Percentiles rank a stretch among this genome's conserved stretches.
Conservation (phyloP, 2,329 filamentous ascomycete species). For the Colletotrichum echinochloae region DNA sequence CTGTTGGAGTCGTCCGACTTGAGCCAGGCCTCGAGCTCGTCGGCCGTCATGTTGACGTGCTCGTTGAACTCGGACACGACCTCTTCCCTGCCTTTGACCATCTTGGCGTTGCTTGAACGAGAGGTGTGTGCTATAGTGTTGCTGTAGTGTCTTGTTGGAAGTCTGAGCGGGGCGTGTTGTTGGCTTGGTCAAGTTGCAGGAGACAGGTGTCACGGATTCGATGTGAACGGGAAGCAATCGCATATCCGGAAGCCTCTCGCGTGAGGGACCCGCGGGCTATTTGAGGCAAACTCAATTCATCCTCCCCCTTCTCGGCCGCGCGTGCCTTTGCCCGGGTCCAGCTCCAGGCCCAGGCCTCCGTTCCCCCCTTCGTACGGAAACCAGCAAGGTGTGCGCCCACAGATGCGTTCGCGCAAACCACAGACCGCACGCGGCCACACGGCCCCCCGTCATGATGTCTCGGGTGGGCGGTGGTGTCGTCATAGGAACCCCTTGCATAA, state of each 20-base stretch:
- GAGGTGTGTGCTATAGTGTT: not conserved
- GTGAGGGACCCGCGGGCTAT: slow-evolving; percentile 26
- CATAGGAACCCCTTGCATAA: slow-evolving; percentile 42
- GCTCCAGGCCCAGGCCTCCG: not conserved
- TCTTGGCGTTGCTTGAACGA: slow-evolving; percentile 9
- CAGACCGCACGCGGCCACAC: slow-evolving; percentile 27
- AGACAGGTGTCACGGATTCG: not conserved
- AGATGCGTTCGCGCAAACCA: slow-evolving; percentile 29
- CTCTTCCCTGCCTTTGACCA: slow-evolving; percentile 46
- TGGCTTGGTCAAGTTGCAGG: not conserved
- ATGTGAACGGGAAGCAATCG: not conserved
- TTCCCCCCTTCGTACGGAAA: slow-evolving; percentile 8
- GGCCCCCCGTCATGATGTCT: slow-evolving; percentile 41
- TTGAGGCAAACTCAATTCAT: slow-evolving; percentile 37
- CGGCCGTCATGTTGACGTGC: slow-evolving; percentile 73
- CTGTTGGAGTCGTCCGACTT: slow-evolving; percentile 67
- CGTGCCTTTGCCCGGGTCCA: not conserved
- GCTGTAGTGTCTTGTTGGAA: not conserved
- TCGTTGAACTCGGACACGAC: slow-evolving; percentile 71
- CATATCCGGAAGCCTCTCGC: not conserved
- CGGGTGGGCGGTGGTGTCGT: slow-evolving; percentile 40
- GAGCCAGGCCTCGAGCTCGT: slow-evolving; percentile 72
- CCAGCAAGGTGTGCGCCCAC: slow-evolving; percentile 9
- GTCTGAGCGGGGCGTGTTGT: not conserved
- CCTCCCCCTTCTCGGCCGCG: not conserved